These are phyloP conservation scores for Gremmenia infestans DNA, from an alignment of 2,329 filamentous ascomycete genomes.

Conservation along the genomic window DNA sequence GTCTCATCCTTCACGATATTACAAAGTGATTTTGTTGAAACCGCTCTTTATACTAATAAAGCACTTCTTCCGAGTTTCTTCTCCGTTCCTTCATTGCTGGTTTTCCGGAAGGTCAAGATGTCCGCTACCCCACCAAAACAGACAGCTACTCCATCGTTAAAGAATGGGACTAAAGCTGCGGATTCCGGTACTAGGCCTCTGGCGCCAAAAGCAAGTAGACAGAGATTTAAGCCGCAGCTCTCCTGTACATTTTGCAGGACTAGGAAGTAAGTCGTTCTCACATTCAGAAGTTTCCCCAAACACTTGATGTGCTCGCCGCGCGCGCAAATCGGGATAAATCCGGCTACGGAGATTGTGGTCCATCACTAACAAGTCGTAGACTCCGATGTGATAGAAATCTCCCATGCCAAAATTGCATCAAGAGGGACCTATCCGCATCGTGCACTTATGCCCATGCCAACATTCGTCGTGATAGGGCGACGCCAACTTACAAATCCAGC, in stretches of 20 bases:
- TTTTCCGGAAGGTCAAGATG: not conserved
- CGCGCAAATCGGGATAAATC: not conserved
- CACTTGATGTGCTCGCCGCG: not conserved
- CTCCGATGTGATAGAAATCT: constrained; percentile 48
- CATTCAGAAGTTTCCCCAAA: not conserved
- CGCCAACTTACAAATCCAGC: constrained; percentile 17
- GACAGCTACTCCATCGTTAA: not conserved
- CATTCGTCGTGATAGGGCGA: constrained; percentile 25
- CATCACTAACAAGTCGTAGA: constrained; percentile 8
- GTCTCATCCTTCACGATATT: not conserved
- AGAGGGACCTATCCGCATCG: constrained; percentile 41
- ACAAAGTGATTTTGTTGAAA: not conserved
- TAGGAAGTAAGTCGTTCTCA: constrained; percentile 19
- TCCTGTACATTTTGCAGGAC: constrained; percentile 27
- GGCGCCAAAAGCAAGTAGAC: constrained; percentile 4
- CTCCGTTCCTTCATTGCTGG: not conserved
- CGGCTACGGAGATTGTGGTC: not conserved
- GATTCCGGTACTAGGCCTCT: not conserved
- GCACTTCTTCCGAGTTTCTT: not conserved
- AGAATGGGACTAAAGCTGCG: not conserved
- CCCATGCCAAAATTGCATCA: constrained; percentile 49
- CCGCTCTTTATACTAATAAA: not conserved
- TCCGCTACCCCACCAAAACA: not conserved
- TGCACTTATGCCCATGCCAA: constrained; percentile 47
- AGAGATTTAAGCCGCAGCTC: constrained; percentile 23